Conservation (phyloP, 768 basidiomycete species). For the Glaciozyma antarctica region DNA sequence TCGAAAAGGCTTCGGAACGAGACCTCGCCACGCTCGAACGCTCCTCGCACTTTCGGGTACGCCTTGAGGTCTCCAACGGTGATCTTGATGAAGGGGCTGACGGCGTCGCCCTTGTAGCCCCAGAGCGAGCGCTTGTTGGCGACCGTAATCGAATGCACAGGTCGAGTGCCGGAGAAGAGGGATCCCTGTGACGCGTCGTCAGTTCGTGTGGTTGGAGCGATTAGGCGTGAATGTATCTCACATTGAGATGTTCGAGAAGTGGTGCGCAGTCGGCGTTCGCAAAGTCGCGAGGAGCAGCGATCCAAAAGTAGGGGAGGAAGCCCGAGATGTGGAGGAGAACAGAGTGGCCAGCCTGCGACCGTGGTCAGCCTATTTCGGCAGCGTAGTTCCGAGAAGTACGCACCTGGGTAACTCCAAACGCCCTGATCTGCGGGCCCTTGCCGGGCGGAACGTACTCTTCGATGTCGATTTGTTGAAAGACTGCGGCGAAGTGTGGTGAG, state of each 20-base stretch:
- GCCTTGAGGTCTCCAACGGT: conserved; percentile 61
- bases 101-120: conserved; percentile 79
- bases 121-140: conserved; percentile 50
- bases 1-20: conserved; percentile 53
- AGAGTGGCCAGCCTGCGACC: conserved; percentile 67
- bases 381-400: conserved; percentile 1
- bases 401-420: conserved; percentile 89
- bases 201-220: neutral
- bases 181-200: neutral
- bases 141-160: conserved; percentile 25
- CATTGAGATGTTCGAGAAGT: conserved; percentile 65
- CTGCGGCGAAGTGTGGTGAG: conserved; percentile 5
- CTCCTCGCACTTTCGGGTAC: conserved; percentile 83
- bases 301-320: conserved; percentile 88
- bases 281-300: conserved; percentile 78
- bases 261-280: conserved; percentile 54
- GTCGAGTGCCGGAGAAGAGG: conserved; percentile 27
- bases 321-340: conserved; percentile 71
- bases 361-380: neutral
- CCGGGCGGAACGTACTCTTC: conserved; percentile 55
- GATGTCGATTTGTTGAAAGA: conserved; percentile 91
- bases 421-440: conserved; percentile 49
- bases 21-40: conserved; percentile 72
- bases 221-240: conserved; percentile 40
- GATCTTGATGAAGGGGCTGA: conserved; percentile 73